Conservation (phyloP, 2,329 filamentous ascomycete species). For the Penicillium expansum region DNA sequence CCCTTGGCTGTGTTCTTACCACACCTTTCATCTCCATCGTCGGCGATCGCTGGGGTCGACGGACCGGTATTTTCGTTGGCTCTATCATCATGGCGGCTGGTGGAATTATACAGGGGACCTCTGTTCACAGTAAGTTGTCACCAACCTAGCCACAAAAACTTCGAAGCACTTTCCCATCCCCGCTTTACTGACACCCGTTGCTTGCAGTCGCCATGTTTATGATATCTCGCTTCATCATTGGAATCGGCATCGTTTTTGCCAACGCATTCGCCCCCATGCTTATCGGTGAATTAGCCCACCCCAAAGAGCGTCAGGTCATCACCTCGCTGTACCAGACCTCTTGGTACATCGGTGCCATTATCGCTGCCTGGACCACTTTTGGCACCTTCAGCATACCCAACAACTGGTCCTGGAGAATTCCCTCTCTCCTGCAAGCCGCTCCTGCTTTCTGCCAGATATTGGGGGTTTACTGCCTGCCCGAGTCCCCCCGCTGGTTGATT, state of each 20-base stretch:
- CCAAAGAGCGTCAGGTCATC: slow-evolving; percentile 59
- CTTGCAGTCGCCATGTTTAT: slow-evolving; percentile 57
- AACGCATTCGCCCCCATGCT: slow-evolving; percentile 58
- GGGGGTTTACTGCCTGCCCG: slow-evolving; percentile 30
- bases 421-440: slow-evolving; percentile 45
- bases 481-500: slow-evolving; percentile 27
- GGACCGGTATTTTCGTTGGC: too few species aligned
- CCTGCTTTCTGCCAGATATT: slow-evolving; percentile 27
- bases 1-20: too few species aligned
- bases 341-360: slow-evolving; percentile 31
- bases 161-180: too few species aligned
- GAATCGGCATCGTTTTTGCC: slow-evolving; percentile 59
- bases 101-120: too few species aligned
- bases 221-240: slow-evolving; percentile 57
- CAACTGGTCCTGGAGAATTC: slow-evolving; percentile 49
- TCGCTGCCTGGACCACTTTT: slow-evolving; percentile 28
- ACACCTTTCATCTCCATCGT: too few species aligned
- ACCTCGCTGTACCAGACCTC: slow-evolving; percentile 61
- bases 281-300: slow-evolving; percentile 60
- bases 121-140: too few species aligned
- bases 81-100: too few species aligned
- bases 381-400: slow-evolving; percentile 33
- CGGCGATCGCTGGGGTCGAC: too few species aligned
- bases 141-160: too few species aligned
- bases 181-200: too few species aligned